phyloP scores from a whole-genome alignment of 2,329 filamentous ascomycete species.

The Dothistroma pini region DNA sequence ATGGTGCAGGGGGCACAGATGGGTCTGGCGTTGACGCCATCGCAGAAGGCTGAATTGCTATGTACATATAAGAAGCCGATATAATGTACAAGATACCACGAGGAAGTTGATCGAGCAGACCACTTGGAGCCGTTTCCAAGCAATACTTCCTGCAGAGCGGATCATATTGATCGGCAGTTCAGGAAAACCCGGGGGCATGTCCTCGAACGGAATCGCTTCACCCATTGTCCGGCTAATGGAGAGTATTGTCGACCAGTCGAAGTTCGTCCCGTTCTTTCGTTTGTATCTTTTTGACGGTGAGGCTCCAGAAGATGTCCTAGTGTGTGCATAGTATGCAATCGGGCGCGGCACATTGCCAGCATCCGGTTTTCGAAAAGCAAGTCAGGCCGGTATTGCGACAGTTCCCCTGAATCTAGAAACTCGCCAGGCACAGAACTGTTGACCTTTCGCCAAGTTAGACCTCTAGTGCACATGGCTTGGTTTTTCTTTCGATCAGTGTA shows the following conservation, averaged over 20 bases:
- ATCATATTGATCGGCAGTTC: background rate
- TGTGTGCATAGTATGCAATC: background rate
- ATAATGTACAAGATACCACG: background rate
- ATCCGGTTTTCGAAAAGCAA: background rate
- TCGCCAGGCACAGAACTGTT: background rate
- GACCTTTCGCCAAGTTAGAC: background rate
- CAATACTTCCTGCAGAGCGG: background rate
- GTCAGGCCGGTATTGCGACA: background rate
- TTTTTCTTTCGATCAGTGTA: background rate
- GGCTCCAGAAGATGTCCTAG: background rate
- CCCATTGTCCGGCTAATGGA: background rate
- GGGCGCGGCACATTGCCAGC: background rate
- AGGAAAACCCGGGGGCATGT: background rate
- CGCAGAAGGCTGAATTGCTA: background rate
- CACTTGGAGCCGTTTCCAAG: background rate
- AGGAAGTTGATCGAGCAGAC: background rate
- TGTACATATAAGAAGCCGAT: background rate
- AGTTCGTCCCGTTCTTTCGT: background rate
- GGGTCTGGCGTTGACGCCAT: background rate
- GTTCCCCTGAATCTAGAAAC: background rate
- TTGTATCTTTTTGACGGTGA: background rate
- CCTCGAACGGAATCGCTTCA: background rate
- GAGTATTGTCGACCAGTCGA: background rate
- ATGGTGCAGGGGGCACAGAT: slow-evolving; percentile 1
- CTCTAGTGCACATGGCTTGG: background rate